Percentiles rank a stretch among this genome's conserved stretches.
Evolutionary conservation across 1,139 yeast species (phyloP).

Genomic region (Kodamaea derodonti): DNA sequence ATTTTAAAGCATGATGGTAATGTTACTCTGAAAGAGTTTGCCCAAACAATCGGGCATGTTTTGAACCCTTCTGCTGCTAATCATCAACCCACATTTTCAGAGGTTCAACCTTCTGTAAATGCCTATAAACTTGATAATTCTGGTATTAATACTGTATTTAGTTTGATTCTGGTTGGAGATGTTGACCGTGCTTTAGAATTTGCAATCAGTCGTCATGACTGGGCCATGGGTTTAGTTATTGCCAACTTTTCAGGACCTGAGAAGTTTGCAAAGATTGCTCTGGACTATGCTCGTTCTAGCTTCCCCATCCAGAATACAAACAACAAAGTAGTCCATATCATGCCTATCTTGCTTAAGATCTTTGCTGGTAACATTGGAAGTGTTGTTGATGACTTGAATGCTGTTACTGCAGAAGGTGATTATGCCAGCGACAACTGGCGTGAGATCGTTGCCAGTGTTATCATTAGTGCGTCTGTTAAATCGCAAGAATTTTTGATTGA

Average conservation of each 20-base stretch:
- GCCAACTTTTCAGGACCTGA: conserved; percentile 65
- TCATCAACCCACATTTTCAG: conserved; percentile 1
- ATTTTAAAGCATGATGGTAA: conserved; percentile 31
- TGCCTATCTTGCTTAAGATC: conserved; percentile 62
- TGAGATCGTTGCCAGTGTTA: conserved; percentile 44
- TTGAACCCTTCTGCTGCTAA: conserved; percentile 37
- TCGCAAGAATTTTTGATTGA: conserved; percentile 44
- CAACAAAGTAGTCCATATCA: conserved; percentile 45
- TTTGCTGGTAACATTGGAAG: conserved; percentile 60
- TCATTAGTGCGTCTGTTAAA: conserved; percentile 37
- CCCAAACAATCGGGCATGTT: conserved; percentile 23
- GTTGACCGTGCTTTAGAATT: conserved; percentile 61
- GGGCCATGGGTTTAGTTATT: conserved; percentile 73
- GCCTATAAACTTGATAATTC: conserved; percentile 36
- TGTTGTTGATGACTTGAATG: conserved; percentile 47
- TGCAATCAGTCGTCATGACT: conserved; percentile 63
- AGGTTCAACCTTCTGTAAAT: conserved; percentile 12
- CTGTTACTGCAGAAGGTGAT: conserved; percentile 37
- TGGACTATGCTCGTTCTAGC: conserved; percentile 36
- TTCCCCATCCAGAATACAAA: conserved; percentile 40
- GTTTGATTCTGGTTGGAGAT: conserved; percentile 56
- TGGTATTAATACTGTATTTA: conserved; percentile 33
- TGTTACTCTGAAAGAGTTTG: conserved; percentile 21
- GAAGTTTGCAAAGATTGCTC: conserved; percentile 55
- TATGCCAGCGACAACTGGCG: conserved; percentile 55